Conservation (phyloP, 495 filamentous ascomycete genomes). For the Friedmanniomyces endolithicus region DNA sequence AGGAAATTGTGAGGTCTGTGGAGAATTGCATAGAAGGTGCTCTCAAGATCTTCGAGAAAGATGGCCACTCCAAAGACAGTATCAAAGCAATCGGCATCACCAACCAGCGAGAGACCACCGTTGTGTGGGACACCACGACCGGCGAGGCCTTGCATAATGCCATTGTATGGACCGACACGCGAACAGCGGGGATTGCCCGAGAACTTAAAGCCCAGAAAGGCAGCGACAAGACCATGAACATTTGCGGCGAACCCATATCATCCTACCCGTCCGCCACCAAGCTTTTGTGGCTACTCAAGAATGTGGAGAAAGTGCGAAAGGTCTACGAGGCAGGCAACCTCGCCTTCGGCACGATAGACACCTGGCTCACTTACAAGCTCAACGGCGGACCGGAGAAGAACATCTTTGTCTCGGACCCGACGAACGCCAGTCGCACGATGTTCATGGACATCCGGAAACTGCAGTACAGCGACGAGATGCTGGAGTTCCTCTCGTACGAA, state of each 20-base stretch:
- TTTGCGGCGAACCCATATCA: constrained; percentile 81
- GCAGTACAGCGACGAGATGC: constrained; percentile 68
- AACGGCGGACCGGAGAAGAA: constrained; percentile 66
- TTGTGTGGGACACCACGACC: constrained; percentile 81
- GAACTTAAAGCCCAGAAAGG: constrained; percentile 55
- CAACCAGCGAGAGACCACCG: constrained; percentile 85
- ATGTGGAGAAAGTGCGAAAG: constrained; percentile 56
- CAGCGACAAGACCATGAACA: constrained; percentile 55
- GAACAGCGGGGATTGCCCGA: constrained; percentile 68
- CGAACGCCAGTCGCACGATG: constrained; percentile 91
- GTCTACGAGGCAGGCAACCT: constrained; percentile 72
- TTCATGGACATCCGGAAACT: constrained; percentile 86
- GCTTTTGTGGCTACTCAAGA: constrained; percentile 69
- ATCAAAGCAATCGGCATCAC: constrained; percentile 87
- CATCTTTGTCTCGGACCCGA: constrained; percentile 74
- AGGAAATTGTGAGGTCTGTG: constrained; percentile 66
- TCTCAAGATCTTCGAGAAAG: constrained; percentile 17
- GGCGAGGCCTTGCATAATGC: constrained; percentile 81
- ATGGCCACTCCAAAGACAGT: constrained; percentile 54
- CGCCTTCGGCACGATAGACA: constrained; percentile 87
- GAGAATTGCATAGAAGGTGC: constrained; percentile 57
- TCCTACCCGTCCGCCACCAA: constrained; percentile 91
- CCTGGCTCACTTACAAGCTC: constrained; percentile 81
- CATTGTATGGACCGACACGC: constrained; percentile 88
- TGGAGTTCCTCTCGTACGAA: constrained; percentile 60